Percentiles rank a stretch among this genome's conserved stretches.
Conservation (phyloP, 129 eudicot species). For the Helianthus tuberosus region DNA sequence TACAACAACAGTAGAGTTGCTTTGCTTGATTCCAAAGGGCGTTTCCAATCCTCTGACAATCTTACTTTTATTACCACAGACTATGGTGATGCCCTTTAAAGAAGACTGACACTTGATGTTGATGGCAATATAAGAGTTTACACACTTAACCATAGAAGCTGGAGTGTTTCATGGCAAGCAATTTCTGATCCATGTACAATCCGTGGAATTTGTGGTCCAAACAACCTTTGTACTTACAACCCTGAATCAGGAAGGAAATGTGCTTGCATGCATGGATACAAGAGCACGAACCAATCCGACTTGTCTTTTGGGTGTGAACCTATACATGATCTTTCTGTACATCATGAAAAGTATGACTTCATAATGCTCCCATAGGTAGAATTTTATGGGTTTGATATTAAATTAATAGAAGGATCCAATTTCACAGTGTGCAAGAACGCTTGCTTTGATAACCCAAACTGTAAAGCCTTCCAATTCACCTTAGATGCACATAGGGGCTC, state of each 20-base stretch:
- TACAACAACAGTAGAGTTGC: slow-evolving; percentile 26
- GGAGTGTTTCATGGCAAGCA: slow-evolving; percentile 37
- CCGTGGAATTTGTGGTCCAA: slow-evolving; percentile 37
- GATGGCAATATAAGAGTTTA: slow-evolving; percentile 37
- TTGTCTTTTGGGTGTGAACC: slow-evolving; percentile 33
- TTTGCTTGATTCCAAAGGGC: slow-evolving; percentile 24
- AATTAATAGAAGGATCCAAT: slow-evolving; percentile 1
- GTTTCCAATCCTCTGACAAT: slow-evolving; percentile 33
- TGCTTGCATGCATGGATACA: slow-evolving; percentile 34
- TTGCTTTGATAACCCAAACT: slow-evolving; percentile 17
- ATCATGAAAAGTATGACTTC: not conserved
- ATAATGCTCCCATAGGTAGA: not conserved
- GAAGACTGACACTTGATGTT: slow-evolving; percentile 31
- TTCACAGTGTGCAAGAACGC: slow-evolving; percentile 18
- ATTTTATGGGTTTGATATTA: slow-evolving; percentile 18
- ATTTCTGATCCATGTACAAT: slow-evolving; percentile 15
- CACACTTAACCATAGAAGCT: slow-evolving; percentile 17
- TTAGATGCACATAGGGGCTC: not conserved
- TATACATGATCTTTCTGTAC: not conserved
- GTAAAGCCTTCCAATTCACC: slow-evolving; percentile 35
- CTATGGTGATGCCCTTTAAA: slow-evolving; percentile 18
- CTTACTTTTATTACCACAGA: slow-evolving; percentile 22
- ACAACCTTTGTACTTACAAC: slow-evolving; percentile 27
- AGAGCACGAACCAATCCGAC: slow-evolving; percentile 21
- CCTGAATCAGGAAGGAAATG: slow-evolving; percentile 26